Evolutionary conservation across 768 basidiomycete genomes (phyloP), one percentile per base, ranked within the genome.

Genomic region (Mycena olivaceomarginata): DNA sequence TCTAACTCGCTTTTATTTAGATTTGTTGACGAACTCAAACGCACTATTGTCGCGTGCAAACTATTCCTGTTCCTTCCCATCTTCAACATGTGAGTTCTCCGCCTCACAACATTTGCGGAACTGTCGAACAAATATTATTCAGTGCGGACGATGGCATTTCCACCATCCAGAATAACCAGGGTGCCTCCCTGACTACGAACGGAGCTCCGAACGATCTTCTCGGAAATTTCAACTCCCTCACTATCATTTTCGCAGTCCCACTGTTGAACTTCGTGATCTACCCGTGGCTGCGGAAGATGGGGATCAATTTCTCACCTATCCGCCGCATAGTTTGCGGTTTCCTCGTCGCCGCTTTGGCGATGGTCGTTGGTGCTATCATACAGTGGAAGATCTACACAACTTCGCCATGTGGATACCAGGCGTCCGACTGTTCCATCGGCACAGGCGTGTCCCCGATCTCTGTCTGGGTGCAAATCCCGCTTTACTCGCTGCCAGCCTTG

Each of bases 21-120:
- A 82, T 86, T 85, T 53, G 85, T 85, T 15, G 84, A 84, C 22
- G 85, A 85, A 48, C 79, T 86, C 56, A 79, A 81, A 31, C 79
- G 84, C 22, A 84, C 84, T 0, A 78, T 84, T 75, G 74, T 75
- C 71, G 85, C 85, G 4, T 86, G 85, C 78, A 83, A 82, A 69
- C 79, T 86, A 39, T 84, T 86, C 79, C 78, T 82, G 64, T 84
- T 84, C 74, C 79, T 84, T 43, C 83, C 83, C 22, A 82, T 84
- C 53, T 85, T 81, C 80, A 82, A 73, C 60, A 69, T 83, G 77
- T 78, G 48, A 40, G 77, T 59, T 43, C n/a, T 5, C 2, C 31
- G 31, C n/a, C 9, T 56, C 41, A 31, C 67, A 25, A 41, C 11
- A 37, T 20, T 12, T 20, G 12, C 76, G 70, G 25, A 25, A 22